These are phyloP conservation scores for Moesziomyces aphidis DNA, from an alignment of 1,284 basidiomycete species.

Conservation along the genomic window DNA sequence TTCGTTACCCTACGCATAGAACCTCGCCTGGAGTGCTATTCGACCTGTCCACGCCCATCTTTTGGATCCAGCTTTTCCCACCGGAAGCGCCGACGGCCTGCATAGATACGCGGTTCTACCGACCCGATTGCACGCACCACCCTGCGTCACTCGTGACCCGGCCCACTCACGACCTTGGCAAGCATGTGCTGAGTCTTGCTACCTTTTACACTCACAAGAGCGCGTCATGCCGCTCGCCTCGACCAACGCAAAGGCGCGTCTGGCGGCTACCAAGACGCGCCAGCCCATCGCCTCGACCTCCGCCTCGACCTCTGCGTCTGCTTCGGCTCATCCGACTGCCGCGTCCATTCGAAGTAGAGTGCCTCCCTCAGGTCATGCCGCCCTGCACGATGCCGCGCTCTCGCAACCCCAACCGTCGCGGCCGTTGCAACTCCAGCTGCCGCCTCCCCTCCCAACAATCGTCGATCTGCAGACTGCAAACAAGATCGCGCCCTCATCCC, in stretches of 20 bases:
- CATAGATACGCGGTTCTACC: neutral
- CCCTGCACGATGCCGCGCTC: neutral
- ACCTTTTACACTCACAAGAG: neutral
- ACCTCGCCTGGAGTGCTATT: neutral
- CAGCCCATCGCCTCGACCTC: constrained; percentile 29
- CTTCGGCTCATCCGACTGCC: constrained; percentile 21
- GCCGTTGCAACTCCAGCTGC: constrained; percentile 17
- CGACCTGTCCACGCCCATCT: neutral
- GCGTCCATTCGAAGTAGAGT: constrained; percentile 11
- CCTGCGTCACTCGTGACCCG: neutral
- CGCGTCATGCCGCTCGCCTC: constrained; percentile 36
- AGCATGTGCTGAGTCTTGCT: neutral
- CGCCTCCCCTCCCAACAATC: constrained; percentile 37
- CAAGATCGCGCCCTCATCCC: constrained; percentile 15
- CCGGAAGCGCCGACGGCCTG: neutral
- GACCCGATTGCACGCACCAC: neutral
- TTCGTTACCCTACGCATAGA: neutral
- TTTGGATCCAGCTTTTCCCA: neutral
- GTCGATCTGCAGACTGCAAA: constrained; percentile 15
- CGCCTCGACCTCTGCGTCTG: constrained; percentile 1
- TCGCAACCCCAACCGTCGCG: constrained; percentile 1
- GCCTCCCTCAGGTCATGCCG: constrained; percentile 1
- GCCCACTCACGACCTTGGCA: neutral
- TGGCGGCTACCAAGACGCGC: constrained; percentile 26
- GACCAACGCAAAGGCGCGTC: constrained; percentile 28